phyloP scores from a whole-genome alignment of 129 eudicot species.

The Chrysanthemum seticuspe region DNA sequence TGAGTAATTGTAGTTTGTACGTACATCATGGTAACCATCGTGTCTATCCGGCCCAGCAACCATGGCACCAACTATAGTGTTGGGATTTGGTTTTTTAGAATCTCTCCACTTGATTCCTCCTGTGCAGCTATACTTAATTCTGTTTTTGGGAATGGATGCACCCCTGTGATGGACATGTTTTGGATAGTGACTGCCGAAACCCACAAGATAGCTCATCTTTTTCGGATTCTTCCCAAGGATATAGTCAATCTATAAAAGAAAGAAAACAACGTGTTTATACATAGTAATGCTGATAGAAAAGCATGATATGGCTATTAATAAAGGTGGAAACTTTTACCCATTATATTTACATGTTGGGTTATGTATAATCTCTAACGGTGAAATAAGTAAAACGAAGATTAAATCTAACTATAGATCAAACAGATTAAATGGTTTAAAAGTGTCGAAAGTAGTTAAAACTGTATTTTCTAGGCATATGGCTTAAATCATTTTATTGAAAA shows the following conservation, averaged over 20 bases:
- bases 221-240: conserved; percentile 89
- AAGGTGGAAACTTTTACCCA: too few species aligned
- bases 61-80: conserved; percentile 75
- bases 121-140: conserved; percentile 65
- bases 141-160: conserved; percentile 78
- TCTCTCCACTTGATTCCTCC: conserved; percentile 81
- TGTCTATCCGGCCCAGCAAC: conserved; percentile 81
- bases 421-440: too few species aligned
- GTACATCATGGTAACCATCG: conserved; percentile 73
- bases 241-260: conserved; percentile 57
- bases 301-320: too few species aligned
- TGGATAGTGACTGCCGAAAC: conserved; percentile 69
- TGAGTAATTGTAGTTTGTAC: conserved; percentile 76
- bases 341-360: too few species aligned
- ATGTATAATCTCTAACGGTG: too few species aligned
- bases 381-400: too few species aligned
- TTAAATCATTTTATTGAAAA: too few species aligned
- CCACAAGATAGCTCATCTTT: conserved; percentile 89
- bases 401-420: too few species aligned
- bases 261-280: background rate
- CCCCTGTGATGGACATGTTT: conserved; percentile 93
- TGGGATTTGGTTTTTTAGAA: conserved; percentile 56
- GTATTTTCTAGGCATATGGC: too few species aligned
- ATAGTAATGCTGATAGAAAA: background rate
- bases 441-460: too few species aligned